These are phyloP conservation scores for Fusarium decemcellulare DNA, from an alignment of 2,329 filamentous ascomycete species.

Conservation along the genomic window DNA sequence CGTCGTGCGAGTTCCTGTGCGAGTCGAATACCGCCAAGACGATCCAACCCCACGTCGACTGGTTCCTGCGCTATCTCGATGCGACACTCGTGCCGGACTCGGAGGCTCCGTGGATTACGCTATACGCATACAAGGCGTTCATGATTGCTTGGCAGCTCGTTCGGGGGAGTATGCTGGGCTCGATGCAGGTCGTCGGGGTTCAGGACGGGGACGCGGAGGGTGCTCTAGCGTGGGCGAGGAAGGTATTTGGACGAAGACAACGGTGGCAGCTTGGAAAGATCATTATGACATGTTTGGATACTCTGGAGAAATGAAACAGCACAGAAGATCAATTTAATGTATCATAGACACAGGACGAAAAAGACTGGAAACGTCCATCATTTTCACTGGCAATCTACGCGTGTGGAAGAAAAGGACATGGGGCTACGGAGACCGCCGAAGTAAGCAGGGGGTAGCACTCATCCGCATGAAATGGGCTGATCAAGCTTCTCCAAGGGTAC, in stretches of 20 bases:
- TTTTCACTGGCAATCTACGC: not conserved
- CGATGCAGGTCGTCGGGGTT: constrained; percentile 42
- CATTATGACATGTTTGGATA: constrained; percentile 19
- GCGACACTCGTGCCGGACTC: constrained; percentile 32
- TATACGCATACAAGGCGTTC: constrained; percentile 58
- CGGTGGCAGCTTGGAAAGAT: constrained; percentile 20
- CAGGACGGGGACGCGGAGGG: constrained; percentile 11
- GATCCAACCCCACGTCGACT: constrained; percentile 55
- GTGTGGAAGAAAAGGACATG: not conserved
- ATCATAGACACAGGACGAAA: not conserved
- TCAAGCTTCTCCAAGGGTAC: not conserved
- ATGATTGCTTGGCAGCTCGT: constrained; percentile 58
- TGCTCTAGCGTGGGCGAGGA: constrained; percentile 16
- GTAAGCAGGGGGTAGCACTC: not conserved
- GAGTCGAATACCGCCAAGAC: constrained; percentile 47
- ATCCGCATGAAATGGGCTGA: constrained; percentile 1
- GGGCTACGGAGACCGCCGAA: constrained; percentile 1
- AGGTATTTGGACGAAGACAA: constrained; percentile 15
- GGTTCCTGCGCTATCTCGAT: constrained; percentile 56
- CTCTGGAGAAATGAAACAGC: constrained; percentile 6
- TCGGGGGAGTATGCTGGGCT: constrained; percentile 46
- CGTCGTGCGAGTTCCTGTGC: constrained; percentile 50
- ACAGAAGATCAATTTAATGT: not conserved
- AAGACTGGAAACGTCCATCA: not conserved
- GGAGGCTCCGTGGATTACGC: constrained; percentile 56